These are phyloP conservation scores for Yamadazyma friedrichii DNA, from an alignment of 1,139 yeast species.

Conservation along the genomic window DNA sequence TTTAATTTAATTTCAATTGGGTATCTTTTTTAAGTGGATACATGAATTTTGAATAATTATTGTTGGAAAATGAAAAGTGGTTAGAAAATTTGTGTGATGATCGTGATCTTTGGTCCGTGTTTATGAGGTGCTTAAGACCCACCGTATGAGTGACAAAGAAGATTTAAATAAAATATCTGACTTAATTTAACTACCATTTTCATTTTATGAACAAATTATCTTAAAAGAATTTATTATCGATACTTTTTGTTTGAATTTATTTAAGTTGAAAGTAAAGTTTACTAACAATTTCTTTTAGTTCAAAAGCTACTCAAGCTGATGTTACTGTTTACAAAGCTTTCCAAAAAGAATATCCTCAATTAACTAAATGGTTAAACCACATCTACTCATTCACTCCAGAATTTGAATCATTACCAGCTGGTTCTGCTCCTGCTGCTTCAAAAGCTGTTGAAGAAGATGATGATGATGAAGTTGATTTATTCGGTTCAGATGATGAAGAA, in stretches of 20 bases:
- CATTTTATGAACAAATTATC: not conserved
- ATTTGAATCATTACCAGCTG: conserved; percentile 81
- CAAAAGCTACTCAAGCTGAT: conserved; percentile 91
- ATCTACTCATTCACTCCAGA: conserved; percentile 88
- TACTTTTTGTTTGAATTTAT: no score
- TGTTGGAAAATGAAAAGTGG: not conserved
- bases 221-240: no score
- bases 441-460: conserved; percentile 70
- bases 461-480: conserved; percentile 70
- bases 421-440: conserved; percentile 61
- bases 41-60: not conserved
- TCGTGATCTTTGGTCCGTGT: conserved; percentile 87
- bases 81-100: conserved; percentile 51
- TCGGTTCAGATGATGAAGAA: conserved; percentile 92
- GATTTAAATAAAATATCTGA: conserved; percentile 49
- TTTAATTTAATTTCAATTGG: not conserved
- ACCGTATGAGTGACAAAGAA: conserved; percentile 81
- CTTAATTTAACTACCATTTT: conserved; percentile 2
- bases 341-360: conserved; percentile 90
- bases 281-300: conserved; percentile 36
- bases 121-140: conserved; percentile 92
- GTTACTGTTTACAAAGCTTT: conserved; percentile 93
- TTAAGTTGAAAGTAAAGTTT: not conserved
- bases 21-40: not conserved
- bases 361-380: conserved; percentile 98